Evolutionary conservation across 306 rosid species (phyloP), one percentile per base, ranked within the genome.

Genomic region (Cyclanthera cordifolia): DNA sequence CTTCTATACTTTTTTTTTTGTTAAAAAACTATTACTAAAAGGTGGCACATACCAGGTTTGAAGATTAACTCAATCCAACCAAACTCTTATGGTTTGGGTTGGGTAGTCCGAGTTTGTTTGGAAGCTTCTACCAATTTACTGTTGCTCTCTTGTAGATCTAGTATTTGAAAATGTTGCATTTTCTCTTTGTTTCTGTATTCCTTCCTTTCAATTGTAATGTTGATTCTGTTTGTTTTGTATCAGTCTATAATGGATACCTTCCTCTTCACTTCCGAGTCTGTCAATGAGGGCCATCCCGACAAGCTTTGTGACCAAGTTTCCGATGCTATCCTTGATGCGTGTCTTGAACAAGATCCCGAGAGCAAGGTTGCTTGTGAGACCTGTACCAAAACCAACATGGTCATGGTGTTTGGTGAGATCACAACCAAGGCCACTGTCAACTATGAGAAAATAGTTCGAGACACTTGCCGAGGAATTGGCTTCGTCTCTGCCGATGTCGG

Each of bases 331-430:
- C 72, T 74, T 3, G 72, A 74, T 14, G 77, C 72, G 0, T 74
- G 77, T 27, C 67, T 74, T 4, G 77, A 65, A 9, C 71, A 74
- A 74, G 72, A 74, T 60, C 72, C 77, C 1, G 77, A 74, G 39
- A 74, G 72, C 12, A 74, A 74, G 76, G 91, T 90, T 39, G 96
- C 95, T 10, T 90, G 96, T 8, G 94, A 90, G 76, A 87, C 96
- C n/a, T 87, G 94, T 32, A 87, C 96, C 12, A 90, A 87, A 78
- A 87, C 96, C 15, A 83, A 85, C 89, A 90, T 90, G 94, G 96
- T 90, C 5, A 90, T 90, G 96, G 91, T 90, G 51, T 73, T 73
- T 13, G 76, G 76, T 6, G 77, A 74, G 45, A 74, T 74, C 72
- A 65, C 72, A 12, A 74, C 77, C 32, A 74, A 74, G 66, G 77